phyloP scores from a whole-genome alignment of 768 basidiomycete genomes.

The Psilocybe subaeruginosa region DNA sequence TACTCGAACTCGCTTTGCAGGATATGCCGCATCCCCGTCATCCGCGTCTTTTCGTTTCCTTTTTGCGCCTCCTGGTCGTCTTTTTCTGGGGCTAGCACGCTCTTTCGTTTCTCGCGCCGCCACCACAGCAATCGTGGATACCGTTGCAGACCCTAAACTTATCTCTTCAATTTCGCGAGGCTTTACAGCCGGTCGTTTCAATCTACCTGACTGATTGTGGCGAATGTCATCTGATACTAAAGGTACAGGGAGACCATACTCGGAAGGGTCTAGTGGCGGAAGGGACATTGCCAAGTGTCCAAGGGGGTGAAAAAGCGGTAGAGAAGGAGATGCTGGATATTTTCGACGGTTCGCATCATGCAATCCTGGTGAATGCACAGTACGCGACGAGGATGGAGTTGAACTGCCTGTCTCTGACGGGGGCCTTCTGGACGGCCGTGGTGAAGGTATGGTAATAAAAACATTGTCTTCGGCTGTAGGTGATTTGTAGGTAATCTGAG shows the following conservation, averaged over 20 bases:
- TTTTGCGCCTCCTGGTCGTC: conserved; percentile 49
- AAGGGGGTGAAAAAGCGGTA: conserved; percentile 72
- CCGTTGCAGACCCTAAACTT: conserved; percentile 23
- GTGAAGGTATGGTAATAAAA: conserved; percentile 19
- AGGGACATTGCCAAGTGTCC: conserved; percentile 66
- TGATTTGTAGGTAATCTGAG: conserved; percentile 59
- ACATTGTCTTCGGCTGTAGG: conserved; percentile 41
- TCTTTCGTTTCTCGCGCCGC: conserved; percentile 41
- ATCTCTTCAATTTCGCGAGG: conserved; percentile 48
- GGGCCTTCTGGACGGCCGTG: conserved; percentile 7
- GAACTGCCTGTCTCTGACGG: conserved; percentile 11
- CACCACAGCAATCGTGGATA: conserved; percentile 35
- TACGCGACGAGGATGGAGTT: conserved; percentile 3
- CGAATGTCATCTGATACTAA: conserved; percentile 45
- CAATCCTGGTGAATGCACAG: not conserved
- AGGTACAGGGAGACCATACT: conserved; percentile 57
- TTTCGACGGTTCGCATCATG: conserved; percentile 3
- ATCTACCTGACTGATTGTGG: conserved; percentile 29
- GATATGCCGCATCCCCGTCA: conserved; percentile 69
- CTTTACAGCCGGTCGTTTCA: conserved; percentile 51
- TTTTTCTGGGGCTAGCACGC: conserved; percentile 55
- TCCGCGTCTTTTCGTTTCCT: conserved; percentile 63
- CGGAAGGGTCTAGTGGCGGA: conserved; percentile 61
- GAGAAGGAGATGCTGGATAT: conserved; percentile 32
- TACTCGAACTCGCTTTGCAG: conserved; percentile 66